Evolutionary conservation across 148 eudicot genomes (phyloP).

Genomic region (Limonium bicolor): DNA sequence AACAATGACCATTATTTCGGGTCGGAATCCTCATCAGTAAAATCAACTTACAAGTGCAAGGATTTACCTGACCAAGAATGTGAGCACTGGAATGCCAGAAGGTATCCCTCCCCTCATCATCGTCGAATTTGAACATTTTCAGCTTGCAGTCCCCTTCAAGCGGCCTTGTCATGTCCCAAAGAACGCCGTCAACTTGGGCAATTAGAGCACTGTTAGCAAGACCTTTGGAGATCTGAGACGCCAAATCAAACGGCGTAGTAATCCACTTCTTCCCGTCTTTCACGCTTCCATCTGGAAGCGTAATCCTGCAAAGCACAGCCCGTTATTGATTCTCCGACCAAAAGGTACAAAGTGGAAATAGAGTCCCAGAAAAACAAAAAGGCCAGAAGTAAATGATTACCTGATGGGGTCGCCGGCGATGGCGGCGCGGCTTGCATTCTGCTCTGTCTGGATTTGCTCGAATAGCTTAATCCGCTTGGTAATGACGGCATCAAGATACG

Average conservation of each 20-base stretch:
- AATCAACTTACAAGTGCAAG: not conserved
- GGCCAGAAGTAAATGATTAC: conserved; percentile 8
- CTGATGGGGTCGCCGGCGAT: conserved; percentile 36
- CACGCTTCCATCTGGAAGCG: conserved; percentile 71
- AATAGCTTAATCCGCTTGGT: conserved; percentile 43
- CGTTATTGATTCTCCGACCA: not conserved
- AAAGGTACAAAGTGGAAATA: not conserved
- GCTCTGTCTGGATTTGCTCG: conserved; percentile 29
- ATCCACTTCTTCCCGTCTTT: conserved; percentile 77
- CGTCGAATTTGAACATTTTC: conserved; percentile 57
- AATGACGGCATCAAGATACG: conserved; percentile 42
- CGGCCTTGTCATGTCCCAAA: conserved; percentile 92
- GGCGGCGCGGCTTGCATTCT: conserved; percentile 16
- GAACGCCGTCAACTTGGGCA: conserved; percentile 54
- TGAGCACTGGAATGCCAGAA: conserved; percentile 99
- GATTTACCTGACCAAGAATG: conserved; percentile 77
- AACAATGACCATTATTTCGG: not conserved
- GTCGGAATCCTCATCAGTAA: not conserved
- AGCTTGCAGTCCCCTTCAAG: conserved; percentile 74
- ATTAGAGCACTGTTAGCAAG: conserved; percentile 72
- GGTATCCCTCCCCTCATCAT: conserved; percentile 87
- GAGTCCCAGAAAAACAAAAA: not conserved
- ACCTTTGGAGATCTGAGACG: conserved; percentile 71
- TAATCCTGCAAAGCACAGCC: conserved; percentile 32
- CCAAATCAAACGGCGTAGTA: conserved; percentile 61